phyloP scores from a whole-genome alignment of 2,329 filamentous ascomycete species.

The Diaporthe ampelina region DNA sequence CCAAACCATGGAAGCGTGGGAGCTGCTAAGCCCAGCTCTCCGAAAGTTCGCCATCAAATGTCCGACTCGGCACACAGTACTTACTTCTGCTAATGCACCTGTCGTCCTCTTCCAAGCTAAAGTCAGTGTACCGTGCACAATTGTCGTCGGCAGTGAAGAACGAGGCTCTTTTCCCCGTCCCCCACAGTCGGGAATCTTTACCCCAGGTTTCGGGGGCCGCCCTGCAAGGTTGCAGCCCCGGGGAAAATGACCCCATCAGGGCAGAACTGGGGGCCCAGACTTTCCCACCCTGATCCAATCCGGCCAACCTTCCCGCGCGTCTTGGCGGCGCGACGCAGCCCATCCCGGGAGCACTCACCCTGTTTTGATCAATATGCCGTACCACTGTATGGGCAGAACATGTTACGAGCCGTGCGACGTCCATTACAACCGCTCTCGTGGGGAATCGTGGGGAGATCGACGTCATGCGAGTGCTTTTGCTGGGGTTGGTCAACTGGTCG shows the following conservation, averaged over 20 bases:
- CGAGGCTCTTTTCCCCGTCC: background rate
- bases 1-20: background rate
- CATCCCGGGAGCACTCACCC: background rate
- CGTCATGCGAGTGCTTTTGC: background rate
- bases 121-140: background rate
- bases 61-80: background rate
- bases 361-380: background rate
- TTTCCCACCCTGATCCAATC: background rate
- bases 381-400: background rate
- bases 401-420: background rate
- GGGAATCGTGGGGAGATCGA: background rate
- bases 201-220: slow-evolving; percentile 14
- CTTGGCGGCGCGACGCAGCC: background rate
- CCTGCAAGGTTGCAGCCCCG: slow-evolving; percentile 9
- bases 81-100: background rate
- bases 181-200: slow-evolving; percentile 29
- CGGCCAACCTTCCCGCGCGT: slow-evolving; percentile 3
- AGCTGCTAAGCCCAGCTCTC: background rate
- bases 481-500: background rate
- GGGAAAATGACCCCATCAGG: slow-evolving; percentile 21
- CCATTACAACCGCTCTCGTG: background rate
- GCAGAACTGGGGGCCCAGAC: slow-evolving; percentile 4
- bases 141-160: background rate
- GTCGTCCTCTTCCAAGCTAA: background rate
- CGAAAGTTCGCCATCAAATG: background rate